Percentiles rank a stretch among this genome's conserved stretches.
Evolutionary conservation across 192 early-diverging fungal species (phyloP).

Genomic region (Entomortierella beljakovae): DNA sequence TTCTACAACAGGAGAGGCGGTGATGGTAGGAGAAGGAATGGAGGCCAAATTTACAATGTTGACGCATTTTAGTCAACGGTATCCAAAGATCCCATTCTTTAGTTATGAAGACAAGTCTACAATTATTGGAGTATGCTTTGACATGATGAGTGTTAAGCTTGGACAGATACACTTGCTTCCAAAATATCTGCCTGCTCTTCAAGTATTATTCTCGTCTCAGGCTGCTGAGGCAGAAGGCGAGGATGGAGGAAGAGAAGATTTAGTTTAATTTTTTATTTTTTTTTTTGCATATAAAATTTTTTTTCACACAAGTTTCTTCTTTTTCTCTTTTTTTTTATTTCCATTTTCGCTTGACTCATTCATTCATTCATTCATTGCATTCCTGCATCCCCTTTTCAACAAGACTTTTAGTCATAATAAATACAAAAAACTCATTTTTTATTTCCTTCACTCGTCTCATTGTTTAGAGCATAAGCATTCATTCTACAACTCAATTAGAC

Average conservation of each 20-base stretch:
- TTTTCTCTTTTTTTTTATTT: constrained; percentile 6
- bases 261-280: constrained; percentile 14
- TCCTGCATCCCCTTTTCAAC: too few species aligned
- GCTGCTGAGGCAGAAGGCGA: constrained; percentile 56
- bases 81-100: constrained; percentile 83
- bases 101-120: constrained; percentile 49
- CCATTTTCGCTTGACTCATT: not conserved
- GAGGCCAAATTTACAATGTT: constrained; percentile 84
- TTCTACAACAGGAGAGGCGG: constrained; percentile 88
- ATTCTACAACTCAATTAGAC: not conserved
- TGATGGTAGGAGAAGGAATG: constrained; percentile 88
- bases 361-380: too few species aligned
- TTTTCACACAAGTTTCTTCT: not conserved
- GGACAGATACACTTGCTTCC: constrained; percentile 62
- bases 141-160: constrained; percentile 75
- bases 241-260: constrained; percentile 37
- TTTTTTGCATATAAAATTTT: too few species aligned
- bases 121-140: constrained; percentile 78
- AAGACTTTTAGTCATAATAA: too few species aligned
- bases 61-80: constrained; percentile 98
- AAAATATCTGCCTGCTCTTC: constrained; percentile 64
- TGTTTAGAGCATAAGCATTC: not conserved
- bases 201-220: constrained; percentile 62
- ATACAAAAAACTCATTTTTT: not conserved
- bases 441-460: not conserved